Evolutionary conservation across 176 grass and related monocot species (phyloP).

Genomic region (Zoysia pacifica): DNA sequence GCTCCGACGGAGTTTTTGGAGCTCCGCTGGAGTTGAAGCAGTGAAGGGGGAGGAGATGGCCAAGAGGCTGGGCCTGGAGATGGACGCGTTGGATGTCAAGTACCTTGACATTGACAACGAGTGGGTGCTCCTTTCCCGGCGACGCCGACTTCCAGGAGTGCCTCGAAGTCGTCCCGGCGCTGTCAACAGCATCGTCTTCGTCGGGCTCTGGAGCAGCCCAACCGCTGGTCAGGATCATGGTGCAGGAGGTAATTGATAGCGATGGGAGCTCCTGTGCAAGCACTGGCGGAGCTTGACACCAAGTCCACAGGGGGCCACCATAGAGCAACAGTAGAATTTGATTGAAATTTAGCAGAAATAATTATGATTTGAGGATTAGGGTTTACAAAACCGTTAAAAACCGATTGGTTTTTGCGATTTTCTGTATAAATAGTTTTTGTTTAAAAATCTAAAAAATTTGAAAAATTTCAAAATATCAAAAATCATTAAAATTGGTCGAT

Average conservation of each 20-base stretch:
- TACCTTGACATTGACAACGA: slow-evolving; percentile 86
- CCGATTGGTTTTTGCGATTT: no score
- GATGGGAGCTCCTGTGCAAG: slow-evolving; percentile 78
- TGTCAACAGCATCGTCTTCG: neutral
- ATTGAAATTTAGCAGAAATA: no score
- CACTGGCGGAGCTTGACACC: neutral
- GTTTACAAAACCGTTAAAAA: no score
- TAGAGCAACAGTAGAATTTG: no score
- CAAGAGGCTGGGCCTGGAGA: slow-evolving; percentile 62
- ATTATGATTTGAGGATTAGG: no score
- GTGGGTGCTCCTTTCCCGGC: slow-evolving; percentile 75
- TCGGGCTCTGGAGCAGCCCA: slow-evolving; percentile 27
- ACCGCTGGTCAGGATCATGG: slow-evolving; percentile 57
- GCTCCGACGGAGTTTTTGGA: neutral
- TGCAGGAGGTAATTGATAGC: slow-evolving; percentile 48
- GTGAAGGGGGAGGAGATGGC: slow-evolving; percentile 68
- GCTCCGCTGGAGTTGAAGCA: slow-evolving; percentile 14
- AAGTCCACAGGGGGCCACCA: no score
- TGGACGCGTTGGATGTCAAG: slow-evolving; percentile 67
- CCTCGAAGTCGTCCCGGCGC: slow-evolving; percentile 45
- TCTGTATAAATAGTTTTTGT: no score
- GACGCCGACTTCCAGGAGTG: slow-evolving; percentile 89
- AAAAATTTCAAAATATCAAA: no score
- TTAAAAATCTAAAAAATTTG: no score
- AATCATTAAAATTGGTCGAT: no score